A percentile compares a stretch with the other conserved stretches of the same genome.
phyloP scores from a whole-genome alignment of 2,329 filamentous ascomycete species.

The Incumbomyces lentus region DNA sequence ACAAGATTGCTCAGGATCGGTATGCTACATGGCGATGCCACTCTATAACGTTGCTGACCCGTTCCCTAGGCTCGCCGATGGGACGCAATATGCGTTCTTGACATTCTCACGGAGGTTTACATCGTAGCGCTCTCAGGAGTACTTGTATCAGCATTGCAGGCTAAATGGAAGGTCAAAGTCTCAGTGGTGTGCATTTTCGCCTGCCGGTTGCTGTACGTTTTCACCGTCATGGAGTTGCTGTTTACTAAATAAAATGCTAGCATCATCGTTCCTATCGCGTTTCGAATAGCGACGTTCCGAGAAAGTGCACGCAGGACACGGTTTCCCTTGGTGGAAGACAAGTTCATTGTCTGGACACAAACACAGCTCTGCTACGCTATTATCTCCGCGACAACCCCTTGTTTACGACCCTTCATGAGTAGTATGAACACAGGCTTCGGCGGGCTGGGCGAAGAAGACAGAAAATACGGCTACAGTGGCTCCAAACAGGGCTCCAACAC shows the following conservation, averaged over 20 bases:
- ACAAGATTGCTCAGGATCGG: slow-evolving; percentile 18
- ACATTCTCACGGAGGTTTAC: slow-evolving; percentile 28
- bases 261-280: slow-evolving; percentile 27
- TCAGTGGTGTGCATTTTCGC: slow-evolving; percentile 28
- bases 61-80: not conserved
- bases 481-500: not conserved
- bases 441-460: slow-evolving; percentile 8
- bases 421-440: slow-evolving; percentile 15
- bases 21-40: slow-evolving; percentile 8
- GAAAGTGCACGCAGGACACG: slow-evolving; percentile 24
- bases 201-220: slow-evolving; percentile 29
- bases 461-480: slow-evolving; percentile 5
- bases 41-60: not conserved
- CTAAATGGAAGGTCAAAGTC: slow-evolving; percentile 25
- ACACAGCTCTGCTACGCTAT: slow-evolving; percentile 28
- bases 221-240: not conserved
- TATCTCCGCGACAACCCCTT: slow-evolving; percentile 29
- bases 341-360: slow-evolving; percentile 29
- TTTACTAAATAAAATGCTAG: slow-evolving; percentile 17
- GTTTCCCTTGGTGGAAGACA: slow-evolving; percentile 26
- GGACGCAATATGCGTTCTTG: slow-evolving; percentile 25
- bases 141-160: slow-evolving; percentile 26
- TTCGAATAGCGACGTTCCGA: slow-evolving; percentile 28
- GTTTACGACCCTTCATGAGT: slow-evolving; percentile 28
- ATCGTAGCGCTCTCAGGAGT: slow-evolving; percentile 24